Evolutionary conservation across 2,329 filamentous ascomycete genomes (phyloP), one percentile per base, ranked within the genome.

Genomic region (Aureobasidium sp.): DNA sequence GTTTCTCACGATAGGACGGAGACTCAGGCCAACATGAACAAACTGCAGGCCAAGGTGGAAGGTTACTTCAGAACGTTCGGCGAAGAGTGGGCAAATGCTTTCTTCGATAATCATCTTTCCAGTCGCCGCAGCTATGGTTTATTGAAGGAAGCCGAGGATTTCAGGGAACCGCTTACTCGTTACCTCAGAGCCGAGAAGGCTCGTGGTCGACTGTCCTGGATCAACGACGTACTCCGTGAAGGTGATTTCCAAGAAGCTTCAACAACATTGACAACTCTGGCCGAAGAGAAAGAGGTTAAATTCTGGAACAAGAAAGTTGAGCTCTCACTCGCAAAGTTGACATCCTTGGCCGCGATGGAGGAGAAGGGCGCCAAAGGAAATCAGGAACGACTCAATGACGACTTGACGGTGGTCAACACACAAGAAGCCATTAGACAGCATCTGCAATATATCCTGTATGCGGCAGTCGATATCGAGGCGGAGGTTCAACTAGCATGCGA

Each of bases 261-360:
- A 5, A 77, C 84, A 45, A 88, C 86, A 0, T 80, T 99, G 50
- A 78, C 89, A 47, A 78, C 84, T 8, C 80, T 92, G 25, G 91
- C 90, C 0, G 77, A 87, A 25, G 80, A 81, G 54, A 84, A 85
- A 59, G 92, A 97, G 72, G 83, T 85, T 58, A 88, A 92, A 67
- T 76, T 94, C 4, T 97, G 93, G 93, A 91, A 86, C 75, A 95
- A 96, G 77, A 94, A 95, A 73, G 89, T 96, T 37, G 89, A 97
- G 74, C 78, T 97, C 30, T 96, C 91, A 63, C 80, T 99, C 42
- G 89, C 90, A 39, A 97, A 97, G 74, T 81, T 99, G n/a, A 72
- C 76, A 29, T 67, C 78, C 59, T 75, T 97, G 66, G 90, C 90
- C 16, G 83, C 86, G 42, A 79, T 73, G 61, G 76, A 79, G 63